Evolutionary conservation across 2,329 filamentous ascomycete species (phyloP).

Genomic region (Mycosphaerella arachidis): DNA sequence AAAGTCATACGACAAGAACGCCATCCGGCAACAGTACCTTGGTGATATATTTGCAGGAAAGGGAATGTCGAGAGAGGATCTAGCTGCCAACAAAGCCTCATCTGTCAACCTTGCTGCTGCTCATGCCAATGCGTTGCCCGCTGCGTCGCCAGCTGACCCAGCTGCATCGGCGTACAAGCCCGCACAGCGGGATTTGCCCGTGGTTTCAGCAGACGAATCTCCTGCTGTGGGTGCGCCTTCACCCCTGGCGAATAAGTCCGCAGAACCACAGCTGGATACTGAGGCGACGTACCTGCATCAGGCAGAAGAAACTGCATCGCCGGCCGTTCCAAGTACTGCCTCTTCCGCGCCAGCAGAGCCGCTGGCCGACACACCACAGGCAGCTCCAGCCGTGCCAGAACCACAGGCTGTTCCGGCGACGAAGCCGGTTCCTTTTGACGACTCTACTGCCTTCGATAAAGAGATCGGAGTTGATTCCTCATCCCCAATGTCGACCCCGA

Average conservation of each 20-base stretch:
- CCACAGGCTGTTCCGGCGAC: conserved; percentile 6
- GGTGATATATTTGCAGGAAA: conserved; percentile 64
- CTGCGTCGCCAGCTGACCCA: background rate
- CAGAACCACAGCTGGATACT: background rate
- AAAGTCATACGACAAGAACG: conserved; percentile 86
- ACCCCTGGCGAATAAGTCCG: background rate
- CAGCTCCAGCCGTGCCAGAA: conserved; percentile 3
- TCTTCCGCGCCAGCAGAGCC: conserved; percentile 2
- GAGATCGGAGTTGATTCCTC: conserved; percentile 16
- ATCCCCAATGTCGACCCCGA: conserved; percentile 15
- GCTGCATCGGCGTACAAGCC: conserved; percentile 6
- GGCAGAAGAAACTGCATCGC: background rate
- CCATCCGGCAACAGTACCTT: conserved; percentile 80
- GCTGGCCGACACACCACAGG: background rate
- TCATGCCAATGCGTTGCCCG: conserved; percentile 8
- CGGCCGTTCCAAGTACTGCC: background rate
- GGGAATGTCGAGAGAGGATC: conserved; percentile 26
- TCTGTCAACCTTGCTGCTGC: conserved; percentile 26
- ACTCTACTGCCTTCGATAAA: conserved; percentile 18
- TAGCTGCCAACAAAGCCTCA: conserved; percentile 20
- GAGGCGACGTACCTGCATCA: background rate
- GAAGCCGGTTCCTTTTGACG: background rate
- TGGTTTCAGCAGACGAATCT: conserved; percentile 31
- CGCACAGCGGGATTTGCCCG: conserved; percentile 35
- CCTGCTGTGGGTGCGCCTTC: background rate